phyloP scores from a whole-genome alignment of 495 filamentous ascomycete genomes.

The Penicillium paradoxum region DNA sequence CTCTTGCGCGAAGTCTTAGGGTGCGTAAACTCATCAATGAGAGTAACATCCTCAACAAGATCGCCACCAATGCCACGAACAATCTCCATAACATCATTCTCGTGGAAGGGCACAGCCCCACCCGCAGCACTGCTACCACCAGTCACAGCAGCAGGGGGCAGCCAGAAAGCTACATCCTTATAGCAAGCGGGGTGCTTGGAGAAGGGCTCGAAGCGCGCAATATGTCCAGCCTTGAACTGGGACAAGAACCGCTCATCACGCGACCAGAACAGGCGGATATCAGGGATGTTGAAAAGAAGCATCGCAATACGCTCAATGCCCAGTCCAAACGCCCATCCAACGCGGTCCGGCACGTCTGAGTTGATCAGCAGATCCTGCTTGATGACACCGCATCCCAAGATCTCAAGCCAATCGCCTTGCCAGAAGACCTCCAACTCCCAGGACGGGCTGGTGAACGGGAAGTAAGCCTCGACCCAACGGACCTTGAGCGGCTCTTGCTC shows the following conservation, averaged over 20 bases:
- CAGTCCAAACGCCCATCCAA: constrained; percentile 95
- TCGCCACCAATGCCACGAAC: constrained; percentile 76
- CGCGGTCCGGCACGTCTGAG: constrained; percentile 65
- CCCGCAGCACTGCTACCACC: constrained; percentile 48
- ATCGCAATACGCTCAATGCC: constrained; percentile 93
- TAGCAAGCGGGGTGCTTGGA: constrained; percentile 82
- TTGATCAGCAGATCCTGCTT: constrained; percentile 73
- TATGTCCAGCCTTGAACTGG: constrained; percentile 68
- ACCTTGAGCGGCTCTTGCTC: constrained; percentile 67
- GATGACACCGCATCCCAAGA: constrained; percentile 88
- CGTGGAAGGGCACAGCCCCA: constrained; percentile 60
- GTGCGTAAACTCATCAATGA: constrained; percentile 82
- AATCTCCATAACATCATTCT: constrained; percentile 97
- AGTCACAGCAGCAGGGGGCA: constrained; percentile 47
- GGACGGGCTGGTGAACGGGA: constrained; percentile 90
- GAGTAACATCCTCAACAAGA: constrained; percentile 75
- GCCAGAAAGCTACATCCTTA: constrained; percentile 94
- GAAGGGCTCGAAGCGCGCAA: constrained; percentile 75
- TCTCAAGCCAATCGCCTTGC: constrained; percentile 90
- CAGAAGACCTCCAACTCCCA: constrained; percentile 97
- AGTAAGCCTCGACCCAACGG: constrained; percentile 92
- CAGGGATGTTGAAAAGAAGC: constrained; percentile 90
- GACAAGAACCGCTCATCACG: constrained; percentile 71
- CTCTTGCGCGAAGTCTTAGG: constrained; percentile 80
- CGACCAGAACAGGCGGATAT: constrained; percentile 98